phyloP scores from a whole-genome alignment of 768 basidiomycete species.

The Calocybe gangraenosa region DNA sequence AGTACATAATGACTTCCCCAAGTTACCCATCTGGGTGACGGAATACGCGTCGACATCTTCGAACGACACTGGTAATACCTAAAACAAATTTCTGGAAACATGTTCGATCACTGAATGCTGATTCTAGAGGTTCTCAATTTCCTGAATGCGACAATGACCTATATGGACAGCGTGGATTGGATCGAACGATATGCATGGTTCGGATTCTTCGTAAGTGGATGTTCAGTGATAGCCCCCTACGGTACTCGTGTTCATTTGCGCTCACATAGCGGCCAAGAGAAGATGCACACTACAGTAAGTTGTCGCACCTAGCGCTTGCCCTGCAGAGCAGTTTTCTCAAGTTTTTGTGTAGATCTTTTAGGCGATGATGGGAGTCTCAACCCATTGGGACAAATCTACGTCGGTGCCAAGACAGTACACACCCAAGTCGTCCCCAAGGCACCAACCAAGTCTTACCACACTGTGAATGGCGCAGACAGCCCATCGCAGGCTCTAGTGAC shows the following conservation, averaged over 20 bases:
- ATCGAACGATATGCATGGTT: conserved; percentile 68
- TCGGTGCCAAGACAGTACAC: conserved; percentile 41
- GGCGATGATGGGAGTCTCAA: conserved; percentile 41
- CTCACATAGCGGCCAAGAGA: conserved; percentile 35
- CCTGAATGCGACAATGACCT: conserved; percentile 53
- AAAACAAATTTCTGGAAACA: no score
- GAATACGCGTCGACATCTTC: conserved; percentile 56
- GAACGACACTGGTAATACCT: conserved; percentile 33
- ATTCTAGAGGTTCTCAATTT: conserved; percentile 45
- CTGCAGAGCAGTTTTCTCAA: not conserved
- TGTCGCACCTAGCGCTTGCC: not conserved
- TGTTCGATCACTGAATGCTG: not conserved
- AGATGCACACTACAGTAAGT: conserved; percentile 39
- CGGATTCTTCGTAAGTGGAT: conserved; percentile 40
- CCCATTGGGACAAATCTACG: conserved; percentile 40
- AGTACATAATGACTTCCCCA: conserved; percentile 44
- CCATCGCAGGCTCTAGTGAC: conserved; percentile 32
- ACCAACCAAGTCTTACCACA: conserved; percentile 25
- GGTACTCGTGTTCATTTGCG: not conserved
- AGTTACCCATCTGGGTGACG: conserved; percentile 59
- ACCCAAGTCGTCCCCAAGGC: conserved; percentile 27
- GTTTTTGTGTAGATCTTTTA: conserved; percentile 33
- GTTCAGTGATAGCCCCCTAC: conserved; percentile 6
- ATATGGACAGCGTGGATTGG: conserved; percentile 51
- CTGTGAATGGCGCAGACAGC: conserved; percentile 31